phyloP scores from a whole-genome alignment of 179 eudicot genomes.

The Silene coronaria region DNA sequence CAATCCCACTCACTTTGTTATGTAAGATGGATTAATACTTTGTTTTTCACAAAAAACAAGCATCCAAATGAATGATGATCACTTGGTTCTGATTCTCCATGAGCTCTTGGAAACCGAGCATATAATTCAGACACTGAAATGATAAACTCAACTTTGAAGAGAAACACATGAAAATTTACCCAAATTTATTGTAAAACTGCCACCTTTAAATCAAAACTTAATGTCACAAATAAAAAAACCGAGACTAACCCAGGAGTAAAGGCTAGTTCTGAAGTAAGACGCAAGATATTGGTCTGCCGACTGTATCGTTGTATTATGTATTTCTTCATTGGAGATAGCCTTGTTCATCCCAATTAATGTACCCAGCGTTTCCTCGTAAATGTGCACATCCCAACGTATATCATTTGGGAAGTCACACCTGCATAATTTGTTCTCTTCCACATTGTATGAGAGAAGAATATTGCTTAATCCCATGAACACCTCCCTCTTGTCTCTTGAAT shows the following conservation, averaged over 20 bases:
- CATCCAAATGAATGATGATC: not conserved
- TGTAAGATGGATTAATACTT: not conserved
- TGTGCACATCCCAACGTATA: not conserved
- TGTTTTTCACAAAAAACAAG: not conserved
- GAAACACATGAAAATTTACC: no score
- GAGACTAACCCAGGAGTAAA: not conserved
- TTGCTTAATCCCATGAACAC: not conserved
- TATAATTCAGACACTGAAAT: no score
- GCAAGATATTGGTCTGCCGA: no score
- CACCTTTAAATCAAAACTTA: not conserved
- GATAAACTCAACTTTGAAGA: no score
- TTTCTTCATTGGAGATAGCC: no score
- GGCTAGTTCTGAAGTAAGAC: not conserved
- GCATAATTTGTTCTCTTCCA: constrained; percentile 6
- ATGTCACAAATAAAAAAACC: not conserved
- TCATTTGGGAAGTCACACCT: not conserved
- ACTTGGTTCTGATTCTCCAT: no score
- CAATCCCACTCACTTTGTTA: not conserved
- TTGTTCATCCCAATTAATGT: not conserved
- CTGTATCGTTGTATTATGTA: no score
- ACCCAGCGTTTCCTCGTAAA: constrained; percentile 10
- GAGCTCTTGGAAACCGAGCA: no score
- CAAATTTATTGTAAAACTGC: no score
- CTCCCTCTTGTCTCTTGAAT: constrained; percentile 2
- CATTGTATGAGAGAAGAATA: not conserved